Base-by-base conservation (phyloP, 106 monocot species). In the Platanthera zijinensis region DNA sequence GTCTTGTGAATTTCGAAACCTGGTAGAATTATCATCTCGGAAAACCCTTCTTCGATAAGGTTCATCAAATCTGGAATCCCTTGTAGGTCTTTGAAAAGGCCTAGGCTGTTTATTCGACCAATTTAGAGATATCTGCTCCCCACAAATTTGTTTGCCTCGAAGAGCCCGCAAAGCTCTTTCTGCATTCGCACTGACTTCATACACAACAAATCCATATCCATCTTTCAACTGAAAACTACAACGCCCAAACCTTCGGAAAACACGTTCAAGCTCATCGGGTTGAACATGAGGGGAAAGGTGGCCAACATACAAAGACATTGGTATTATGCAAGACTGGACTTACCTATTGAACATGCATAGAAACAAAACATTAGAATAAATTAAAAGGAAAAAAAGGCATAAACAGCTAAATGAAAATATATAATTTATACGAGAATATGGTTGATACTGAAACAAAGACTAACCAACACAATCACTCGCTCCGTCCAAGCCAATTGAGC, bases 221-320 rank as follows among this genome's bases (percentile, higher is more conserved):
- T 85, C 87, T 87, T 92, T 92, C 71, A 89, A 49, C 74, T 78
- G 81, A 51, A 89, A 68, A 48, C 30, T 73, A 67, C 89, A 85
- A 47, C 53, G 78, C 9, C 89, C 92, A 84, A 85, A 92, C 74
- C 78, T 86, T 81, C 70, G 57, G 72, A 92, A 92, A 78, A 79
- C 85, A 30, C 79, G 85, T 82, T 85, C 83, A 83, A 92, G 86
- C 48, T 92, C 86, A 53, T 80, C 80, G 73, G 32, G 74, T n/a
- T 77, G 81, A 73, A 80, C 56, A 75, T 72, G 76, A 78, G 82
- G 52, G 7, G 89, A 82, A 32, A 92, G 79, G 47, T 77, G 83
- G 10, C 92, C 92, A 51, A 92, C 77, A 80, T 87, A 84, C 82
- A 92, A 82, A 47, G 92, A 92, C 92, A 92, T 92, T 70, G 32